Percentiles rank a stretch among this genome's conserved stretches.
phyloP scores from a whole-genome alignment of 805 yeast species.

The Hanseniaspora mollemarum region DNA sequence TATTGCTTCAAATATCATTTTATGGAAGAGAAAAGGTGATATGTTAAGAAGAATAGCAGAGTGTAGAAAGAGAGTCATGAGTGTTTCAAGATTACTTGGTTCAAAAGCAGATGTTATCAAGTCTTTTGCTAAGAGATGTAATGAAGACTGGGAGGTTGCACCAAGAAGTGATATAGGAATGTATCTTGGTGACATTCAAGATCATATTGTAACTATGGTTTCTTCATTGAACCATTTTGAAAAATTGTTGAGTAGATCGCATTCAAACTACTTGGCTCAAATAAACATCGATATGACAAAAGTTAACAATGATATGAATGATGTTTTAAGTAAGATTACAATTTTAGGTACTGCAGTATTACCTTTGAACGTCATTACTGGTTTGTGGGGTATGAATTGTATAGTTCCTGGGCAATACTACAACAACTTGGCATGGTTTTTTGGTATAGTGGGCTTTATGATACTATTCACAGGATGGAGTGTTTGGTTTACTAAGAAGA shows the following conservation, averaged over 20 bases:
- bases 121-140: conserved; percentile 85
- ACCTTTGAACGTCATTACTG: conserved; percentile 91
- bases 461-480: conserved; percentile 36
- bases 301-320: conserved; percentile 94
- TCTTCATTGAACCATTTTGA: conserved; percentile 91
- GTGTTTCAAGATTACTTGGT: conserved; percentile 69
- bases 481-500: conserved; percentile 39
- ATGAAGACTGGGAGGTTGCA: conserved; percentile 69
- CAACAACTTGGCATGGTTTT: conserved; percentile 57
- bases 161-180: conserved; percentile 81
- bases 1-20: conserved; percentile 37
- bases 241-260: conserved; percentile 85
- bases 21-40: conserved; percentile 89
- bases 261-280: conserved; percentile 90
- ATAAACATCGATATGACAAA: conserved; percentile 95
- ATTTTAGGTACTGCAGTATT: conserved; percentile 88
- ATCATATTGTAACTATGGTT: conserved; percentile 94
- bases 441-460: conserved; percentile 40
- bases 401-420: conserved; percentile 82
- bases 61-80: conserved; percentile 88
- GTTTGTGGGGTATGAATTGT: conserved; percentile 98
- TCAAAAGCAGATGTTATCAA: conserved; percentile 96
- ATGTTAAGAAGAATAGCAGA: conserved; percentile 93
- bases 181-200: conserved; percentile 95
- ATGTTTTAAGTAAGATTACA: conserved; percentile 85